Evolutionary conservation across 2,329 filamentous ascomycete genomes (phyloP), one percentile per base, ranked within the genome.

Genomic region (Aschersonia sp.): DNA sequence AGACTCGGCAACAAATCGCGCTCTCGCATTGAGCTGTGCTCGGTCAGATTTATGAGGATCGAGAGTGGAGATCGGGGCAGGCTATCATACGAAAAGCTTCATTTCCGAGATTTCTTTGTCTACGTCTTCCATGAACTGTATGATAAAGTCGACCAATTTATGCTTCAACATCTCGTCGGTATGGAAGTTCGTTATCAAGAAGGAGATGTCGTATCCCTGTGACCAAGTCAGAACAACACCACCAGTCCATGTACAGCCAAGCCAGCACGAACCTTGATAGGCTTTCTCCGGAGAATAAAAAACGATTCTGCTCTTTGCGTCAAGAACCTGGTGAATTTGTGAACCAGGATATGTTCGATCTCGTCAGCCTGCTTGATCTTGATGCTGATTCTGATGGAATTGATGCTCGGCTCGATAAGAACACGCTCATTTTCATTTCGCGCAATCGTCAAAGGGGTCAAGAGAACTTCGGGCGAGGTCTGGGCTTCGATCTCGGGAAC

Each of bases 61-160:
- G 20, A 20, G 20, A 20, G 20, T 20, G 20, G 20, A 20, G 20
- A 20, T 20, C 20, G 7, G 12, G 20, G n/a, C 4, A 3, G 28
- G 43, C n/a, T 44, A 32, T 73, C 87, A 57, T 77, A 96, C 91
- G 68, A 98, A 98, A 59, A 98, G 84, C 77, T 98, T 98, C 92
- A 98, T 97, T 71, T 98, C 94, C 3, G 92, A 97, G 51, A 98
- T 98, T 68, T 98, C 92, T 75, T 98, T 98, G 67, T 98, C 94
- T 4, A 98, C 94, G 65, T 98, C 92, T 67, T 98, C 91, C 91
- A 98, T 97, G 61, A 98, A 98, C 61, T 97, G 84, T 55, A 98
- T 96, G 57, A 98, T 94, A 61, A 98, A 98, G 65, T 98, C 92
- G 35, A 98, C 94, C 57, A 98, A 75, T 73, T 98, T 97, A 65